phyloP scores from a whole-genome alignment of 2,329 filamentous ascomycete species.

The Pseudohalonectria lignicola region DNA sequence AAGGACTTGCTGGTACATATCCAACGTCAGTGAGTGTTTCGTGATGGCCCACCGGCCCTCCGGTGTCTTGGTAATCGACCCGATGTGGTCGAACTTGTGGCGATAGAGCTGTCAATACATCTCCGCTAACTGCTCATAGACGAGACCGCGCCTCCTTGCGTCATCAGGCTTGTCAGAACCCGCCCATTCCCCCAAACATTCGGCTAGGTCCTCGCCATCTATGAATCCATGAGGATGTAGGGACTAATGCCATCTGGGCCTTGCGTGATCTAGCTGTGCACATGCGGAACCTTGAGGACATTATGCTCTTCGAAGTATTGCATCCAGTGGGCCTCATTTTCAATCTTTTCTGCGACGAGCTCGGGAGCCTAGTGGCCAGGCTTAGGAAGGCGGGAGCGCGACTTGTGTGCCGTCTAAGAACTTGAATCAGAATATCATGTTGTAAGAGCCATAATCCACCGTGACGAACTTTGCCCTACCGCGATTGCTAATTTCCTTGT shows the following conservation, averaged over 20 bases:
- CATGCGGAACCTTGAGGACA: not conserved
- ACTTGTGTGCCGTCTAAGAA: not conserved
- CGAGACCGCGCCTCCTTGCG: not conserved
- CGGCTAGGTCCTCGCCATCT: not conserved
- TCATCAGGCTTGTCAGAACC: not conserved
- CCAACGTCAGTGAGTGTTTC: constrained; percentile 23
- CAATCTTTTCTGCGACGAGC: not conserved
- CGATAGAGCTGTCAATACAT: not conserved
- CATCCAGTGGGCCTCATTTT: constrained; percentile 1
- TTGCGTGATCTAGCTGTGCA: not conserved
- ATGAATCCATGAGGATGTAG: constrained; percentile 1
- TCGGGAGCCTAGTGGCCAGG: not conserved
- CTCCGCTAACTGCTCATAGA: not conserved
- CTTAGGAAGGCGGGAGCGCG: not conserved
- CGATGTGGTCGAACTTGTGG: not conserved
- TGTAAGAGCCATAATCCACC: not conserved
- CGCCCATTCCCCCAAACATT: not conserved
- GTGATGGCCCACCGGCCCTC: constrained; percentile 3
- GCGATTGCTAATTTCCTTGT: not conserved
- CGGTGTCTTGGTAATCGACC: constrained; percentile 1
- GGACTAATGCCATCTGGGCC: not conserved
- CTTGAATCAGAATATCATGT: not conserved
- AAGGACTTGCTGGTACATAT: constrained; percentile 25
- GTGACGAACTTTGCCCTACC: not conserved
- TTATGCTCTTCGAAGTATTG: not conserved